Percentiles rank a stretch among this genome's conserved stretches.
phyloP scores from a whole-genome alignment of 1,284 basidiomycete genomes.

The Heterobasidion irregulare region DNA sequence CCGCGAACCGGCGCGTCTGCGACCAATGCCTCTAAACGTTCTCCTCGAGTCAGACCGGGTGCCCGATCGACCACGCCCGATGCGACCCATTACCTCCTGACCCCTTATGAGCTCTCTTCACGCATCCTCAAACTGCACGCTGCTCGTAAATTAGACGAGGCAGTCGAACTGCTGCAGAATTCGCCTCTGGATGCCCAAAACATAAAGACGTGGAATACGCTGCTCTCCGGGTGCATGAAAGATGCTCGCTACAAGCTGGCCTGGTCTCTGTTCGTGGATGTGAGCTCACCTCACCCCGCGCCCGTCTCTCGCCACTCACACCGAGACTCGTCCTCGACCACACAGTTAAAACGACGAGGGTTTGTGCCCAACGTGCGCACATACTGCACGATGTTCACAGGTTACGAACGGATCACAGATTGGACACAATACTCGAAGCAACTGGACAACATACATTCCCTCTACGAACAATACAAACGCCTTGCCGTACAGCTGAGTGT shows the following conservation, averaged over 20 bases:
- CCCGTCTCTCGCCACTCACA: not conserved
- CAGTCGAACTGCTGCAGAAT: conserved; percentile 51
- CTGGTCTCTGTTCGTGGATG: conserved; percentile 58
- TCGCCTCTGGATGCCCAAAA: conserved; percentile 65
- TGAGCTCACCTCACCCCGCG: conserved; percentile 25
- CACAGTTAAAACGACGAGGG: conserved; percentile 74
- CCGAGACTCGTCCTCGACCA: conserved; percentile 1
- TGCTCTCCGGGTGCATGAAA: conserved; percentile 54
- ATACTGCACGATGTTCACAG: conserved; percentile 56
- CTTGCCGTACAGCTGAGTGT: not conserved
- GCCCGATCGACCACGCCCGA: too few relatives aligned
- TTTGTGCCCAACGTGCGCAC: conserved; percentile 58
- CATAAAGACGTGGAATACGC: conserved; percentile 63
- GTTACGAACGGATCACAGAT: conserved; percentile 45
- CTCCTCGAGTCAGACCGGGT: too few relatives aligned
- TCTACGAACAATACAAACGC: conserved; percentile 35
- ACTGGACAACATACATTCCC: conserved; percentile 44
- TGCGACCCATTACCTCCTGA: conserved; percentile 25
- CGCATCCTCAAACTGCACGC: conserved; percentile 49
- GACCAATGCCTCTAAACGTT: too few relatives aligned
- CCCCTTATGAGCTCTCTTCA: conserved; percentile 49
- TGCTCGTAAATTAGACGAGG: conserved; percentile 44
- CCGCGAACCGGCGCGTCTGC: too few relatives aligned
- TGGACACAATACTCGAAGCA: conserved; percentile 52
- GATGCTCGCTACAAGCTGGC: conserved; percentile 45